A percentile compares a stretch with the other conserved stretches of the same genome.
These are phyloP conservation scores for Cyberlindnera mississippiensis DNA, from an alignment of 805 yeast genomes.

Conservation along the genomic window DNA sequence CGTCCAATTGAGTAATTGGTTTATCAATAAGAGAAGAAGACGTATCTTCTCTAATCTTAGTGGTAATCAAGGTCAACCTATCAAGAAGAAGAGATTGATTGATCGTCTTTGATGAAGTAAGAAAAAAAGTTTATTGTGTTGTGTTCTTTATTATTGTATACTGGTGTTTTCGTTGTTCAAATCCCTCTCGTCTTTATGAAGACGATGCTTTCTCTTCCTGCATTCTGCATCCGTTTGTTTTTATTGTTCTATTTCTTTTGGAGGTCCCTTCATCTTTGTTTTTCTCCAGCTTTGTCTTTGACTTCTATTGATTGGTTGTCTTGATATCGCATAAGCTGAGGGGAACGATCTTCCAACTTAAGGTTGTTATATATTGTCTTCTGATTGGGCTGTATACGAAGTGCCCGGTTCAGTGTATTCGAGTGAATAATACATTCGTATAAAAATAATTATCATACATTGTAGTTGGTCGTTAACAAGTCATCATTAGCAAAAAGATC, in stretches of 20 bases:
- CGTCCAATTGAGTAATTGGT: slow-evolving; percentile 84
- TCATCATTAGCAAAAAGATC: too few relatives aligned
- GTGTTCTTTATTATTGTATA: background rate
- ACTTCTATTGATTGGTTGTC: background rate
- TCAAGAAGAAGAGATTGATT: slow-evolving; percentile 29
- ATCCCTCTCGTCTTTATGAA: too few relatives aligned
- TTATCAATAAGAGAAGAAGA: slow-evolving; percentile 80
- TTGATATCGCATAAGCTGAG: too few relatives aligned
- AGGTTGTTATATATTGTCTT: too few relatives aligned
- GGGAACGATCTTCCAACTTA: background rate
- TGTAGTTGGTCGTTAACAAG: too few relatives aligned
- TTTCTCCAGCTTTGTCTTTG: background rate
- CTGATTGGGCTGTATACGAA: too few relatives aligned
- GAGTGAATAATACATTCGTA: too few relatives aligned
- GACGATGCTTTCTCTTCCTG: background rate
- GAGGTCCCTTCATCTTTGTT: background rate
- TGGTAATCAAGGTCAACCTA: slow-evolving; percentile 31
- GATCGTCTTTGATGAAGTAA: slow-evolving; percentile 17
- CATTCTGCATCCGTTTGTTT: slow-evolving; percentile 1
- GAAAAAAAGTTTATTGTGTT: background rate
- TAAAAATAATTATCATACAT: too few relatives aligned
- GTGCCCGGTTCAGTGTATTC: too few relatives aligned
- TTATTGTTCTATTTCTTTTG: background rate
- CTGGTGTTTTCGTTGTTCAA: too few relatives aligned
- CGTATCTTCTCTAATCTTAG: slow-evolving; percentile 41